Percentiles rank a stretch among this genome's conserved stretches.
phyloP scores from a whole-genome alignment of 2,329 filamentous ascomycete genomes.

The Aspergillus sp. region DNA sequence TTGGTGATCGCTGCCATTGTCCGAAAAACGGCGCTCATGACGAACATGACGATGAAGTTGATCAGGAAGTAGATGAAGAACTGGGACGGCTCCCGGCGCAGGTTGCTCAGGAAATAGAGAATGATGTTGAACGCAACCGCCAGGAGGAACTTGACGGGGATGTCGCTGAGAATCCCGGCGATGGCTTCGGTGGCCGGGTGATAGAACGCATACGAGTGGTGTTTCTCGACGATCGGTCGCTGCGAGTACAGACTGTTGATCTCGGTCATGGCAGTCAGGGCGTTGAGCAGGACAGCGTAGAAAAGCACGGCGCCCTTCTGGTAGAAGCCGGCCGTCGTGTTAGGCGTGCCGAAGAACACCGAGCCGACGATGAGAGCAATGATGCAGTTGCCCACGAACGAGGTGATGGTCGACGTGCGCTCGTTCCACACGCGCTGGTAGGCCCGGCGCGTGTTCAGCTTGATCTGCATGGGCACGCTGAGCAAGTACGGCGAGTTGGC shows the following conservation, averaged over 20 bases:
- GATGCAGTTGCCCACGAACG: conserved; percentile 54
- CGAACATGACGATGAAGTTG: conserved; percentile 60
- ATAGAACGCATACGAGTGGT: conserved; percentile 21
- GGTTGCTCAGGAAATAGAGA: conserved; percentile 77
- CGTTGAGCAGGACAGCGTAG: conserved; percentile 79
- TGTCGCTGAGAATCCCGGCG: conserved; percentile 21
- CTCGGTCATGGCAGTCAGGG: conserved; percentile 47
- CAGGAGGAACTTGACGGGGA: conserved; percentile 67
- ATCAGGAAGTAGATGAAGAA: conserved; percentile 85
- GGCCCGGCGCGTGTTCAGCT: conserved; percentile 69
- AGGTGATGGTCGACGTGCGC: conserved; percentile 58
- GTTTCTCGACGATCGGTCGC: conserved; percentile 20
- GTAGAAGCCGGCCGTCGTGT: conserved; percentile 60
- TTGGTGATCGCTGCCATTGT: conserved; percentile 65
- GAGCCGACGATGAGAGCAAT: conserved; percentile 69
- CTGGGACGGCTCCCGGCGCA: conserved; percentile 60
- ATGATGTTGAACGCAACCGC: conserved; percentile 65
- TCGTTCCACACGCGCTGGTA: conserved; percentile 68
- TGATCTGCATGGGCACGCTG: conserved; percentile 60
- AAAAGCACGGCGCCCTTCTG: conserved; percentile 68
- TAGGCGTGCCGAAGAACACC: conserved; percentile 66
- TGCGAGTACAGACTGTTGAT: conserved; percentile 33
- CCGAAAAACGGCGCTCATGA: conserved; percentile 79
- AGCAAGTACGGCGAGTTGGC: conserved; percentile 70
- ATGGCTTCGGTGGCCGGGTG: conserved; percentile 15